Evolutionary conservation across 768 basidiomycete species (phyloP).

Genomic region (Auriscalpium microsporum): DNA sequence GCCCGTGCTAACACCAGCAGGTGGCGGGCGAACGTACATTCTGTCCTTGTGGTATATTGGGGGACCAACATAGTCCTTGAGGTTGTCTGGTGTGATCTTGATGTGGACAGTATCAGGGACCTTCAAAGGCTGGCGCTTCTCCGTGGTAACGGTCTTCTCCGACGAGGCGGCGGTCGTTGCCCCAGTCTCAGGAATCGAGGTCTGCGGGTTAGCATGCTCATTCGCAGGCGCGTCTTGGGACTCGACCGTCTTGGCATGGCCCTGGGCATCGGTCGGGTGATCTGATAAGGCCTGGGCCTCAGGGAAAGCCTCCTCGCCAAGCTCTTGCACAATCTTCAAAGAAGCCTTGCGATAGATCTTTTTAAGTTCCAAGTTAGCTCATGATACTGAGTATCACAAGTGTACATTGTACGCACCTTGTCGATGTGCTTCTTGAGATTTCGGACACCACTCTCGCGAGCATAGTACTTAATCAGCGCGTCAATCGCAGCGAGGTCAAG

Average conservation of each 20-base stretch:
- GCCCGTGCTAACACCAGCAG: constrained; percentile 90
- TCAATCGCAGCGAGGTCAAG: constrained; percentile 76
- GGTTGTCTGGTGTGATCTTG: constrained; percentile 72
- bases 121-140: constrained; percentile 67
- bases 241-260: constrained; percentile 34
- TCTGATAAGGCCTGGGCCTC: constrained; percentile 40
- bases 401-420: constrained; percentile 49
- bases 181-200: constrained; percentile 21
- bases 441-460: constrained; percentile 92
- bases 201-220: constrained; percentile 16
- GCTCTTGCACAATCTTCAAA: constrained; percentile 79
- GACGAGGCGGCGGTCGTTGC: constrained; percentile 15
- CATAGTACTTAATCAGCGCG: constrained; percentile 91
- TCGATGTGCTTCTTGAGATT: constrained; percentile 98
- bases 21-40: constrained; percentile 73
- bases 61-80: constrained; percentile 96
- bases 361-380: not conserved
- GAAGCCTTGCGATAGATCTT: constrained; percentile 97
- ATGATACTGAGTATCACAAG: not conserved
- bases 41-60: constrained; percentile 93
- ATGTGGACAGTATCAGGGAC: constrained; percentile 77
- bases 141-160: constrained; percentile 58
- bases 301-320: constrained; percentile 80
- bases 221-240: constrained; percentile 40
- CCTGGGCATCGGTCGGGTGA: constrained; percentile 14